A percentile compares a stretch with the other conserved stretches of the same genome.
Evolutionary conservation across 2,329 filamentous ascomycete genomes (phyloP).

Genomic region (Aspergillus ustus): DNA sequence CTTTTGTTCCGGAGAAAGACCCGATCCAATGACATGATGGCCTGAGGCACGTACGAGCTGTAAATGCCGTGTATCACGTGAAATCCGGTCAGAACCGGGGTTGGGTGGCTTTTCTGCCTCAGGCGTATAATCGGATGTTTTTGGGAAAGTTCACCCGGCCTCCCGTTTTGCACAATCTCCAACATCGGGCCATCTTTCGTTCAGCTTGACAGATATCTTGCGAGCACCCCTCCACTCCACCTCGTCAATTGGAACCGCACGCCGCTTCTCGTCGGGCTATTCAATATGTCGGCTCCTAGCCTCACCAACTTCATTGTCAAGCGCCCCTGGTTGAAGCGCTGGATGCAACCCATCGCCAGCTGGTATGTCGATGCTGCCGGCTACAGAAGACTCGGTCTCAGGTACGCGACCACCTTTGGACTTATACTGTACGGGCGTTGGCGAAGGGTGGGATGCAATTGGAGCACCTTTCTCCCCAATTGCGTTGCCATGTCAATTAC

Average conservation of each 20-base stretch:
- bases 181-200: slow-evolving; percentile 43
- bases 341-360: slow-evolving; percentile 79
- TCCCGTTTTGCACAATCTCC: slow-evolving; percentile 47
- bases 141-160: slow-evolving; percentile 38
- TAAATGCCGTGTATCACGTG: slow-evolving; percentile 27
- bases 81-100: slow-evolving; percentile 8
- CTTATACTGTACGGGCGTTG: slow-evolving; percentile 18
- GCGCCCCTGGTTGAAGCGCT: slow-evolving; percentile 81
- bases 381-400: slow-evolving; percentile 90
- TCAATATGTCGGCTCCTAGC: slow-evolving; percentile 71
- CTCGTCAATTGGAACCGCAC: slow-evolving; percentile 34
- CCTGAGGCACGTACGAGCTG: slow-evolving; percentile 29
- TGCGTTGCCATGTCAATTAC: neutral
- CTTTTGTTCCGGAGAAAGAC: slow-evolving; percentile 10
- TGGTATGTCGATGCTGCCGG: slow-evolving; percentile 91
- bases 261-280: slow-evolving; percentile 26
- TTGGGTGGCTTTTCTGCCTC: slow-evolving; percentile 18
- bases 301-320: slow-evolving; percentile 77
- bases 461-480: slow-evolving; percentile 5
- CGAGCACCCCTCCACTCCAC: slow-evolving; percentile 34
- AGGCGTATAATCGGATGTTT: slow-evolving; percentile 30
- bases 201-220: slow-evolving; percentile 36
- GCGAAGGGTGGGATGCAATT: slow-evolving; percentile 5
- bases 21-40: slow-evolving; percentile 18
- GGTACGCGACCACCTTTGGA: slow-evolving; percentile 59